phyloP scores from a whole-genome alignment of 768 basidiomycete genomes.

The Artomyces pyxidatus region DNA sequence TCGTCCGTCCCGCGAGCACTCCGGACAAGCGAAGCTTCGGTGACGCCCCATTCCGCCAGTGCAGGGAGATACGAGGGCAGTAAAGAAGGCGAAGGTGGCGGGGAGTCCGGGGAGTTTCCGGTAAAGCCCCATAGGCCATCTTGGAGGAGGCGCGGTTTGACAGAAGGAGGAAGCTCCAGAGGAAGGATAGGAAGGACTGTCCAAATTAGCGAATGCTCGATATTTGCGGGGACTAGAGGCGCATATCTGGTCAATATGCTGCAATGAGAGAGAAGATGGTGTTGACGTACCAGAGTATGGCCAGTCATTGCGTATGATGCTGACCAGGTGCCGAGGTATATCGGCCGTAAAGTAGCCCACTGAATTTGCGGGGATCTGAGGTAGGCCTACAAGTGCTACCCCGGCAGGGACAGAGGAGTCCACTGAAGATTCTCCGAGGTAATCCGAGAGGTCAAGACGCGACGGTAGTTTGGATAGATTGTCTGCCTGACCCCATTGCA shows the following conservation, averaged over 20 bases:
- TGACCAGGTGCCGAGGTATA: slow-evolving; percentile 49
- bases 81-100: slow-evolving; percentile 51
- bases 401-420: too few species aligned
- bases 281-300: slow-evolving; percentile 62
- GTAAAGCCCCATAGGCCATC: slow-evolving; percentile 85
- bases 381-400: too few species aligned
- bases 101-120: slow-evolving; percentile 34
- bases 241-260: neutral
- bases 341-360: slow-evolving; percentile 61
- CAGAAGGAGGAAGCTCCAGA: slow-evolving; percentile 37
- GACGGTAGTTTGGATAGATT: slow-evolving; percentile 53
- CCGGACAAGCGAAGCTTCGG: slow-evolving; percentile 48
- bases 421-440: neutral
- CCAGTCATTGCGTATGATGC: slow-evolving; percentile 81
- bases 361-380: slow-evolving; percentile 26
- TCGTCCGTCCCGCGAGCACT: slow-evolving; percentile 42
- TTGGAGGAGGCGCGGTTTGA: slow-evolving; percentile 53
- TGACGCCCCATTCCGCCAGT: slow-evolving; percentile 64
- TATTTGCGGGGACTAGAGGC: slow-evolving; percentile 51
- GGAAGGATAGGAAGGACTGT: slow-evolving; percentile 67
- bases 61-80: slow-evolving; percentile 52
- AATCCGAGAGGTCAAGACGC: slow-evolving; percentile 28
- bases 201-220: slow-evolving; percentile 77
- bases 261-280: neutral
- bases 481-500: slow-evolving; percentile 74